Conservation (phyloP, 139 green algal species). For the Axilococcus clingmanii region DNA sequence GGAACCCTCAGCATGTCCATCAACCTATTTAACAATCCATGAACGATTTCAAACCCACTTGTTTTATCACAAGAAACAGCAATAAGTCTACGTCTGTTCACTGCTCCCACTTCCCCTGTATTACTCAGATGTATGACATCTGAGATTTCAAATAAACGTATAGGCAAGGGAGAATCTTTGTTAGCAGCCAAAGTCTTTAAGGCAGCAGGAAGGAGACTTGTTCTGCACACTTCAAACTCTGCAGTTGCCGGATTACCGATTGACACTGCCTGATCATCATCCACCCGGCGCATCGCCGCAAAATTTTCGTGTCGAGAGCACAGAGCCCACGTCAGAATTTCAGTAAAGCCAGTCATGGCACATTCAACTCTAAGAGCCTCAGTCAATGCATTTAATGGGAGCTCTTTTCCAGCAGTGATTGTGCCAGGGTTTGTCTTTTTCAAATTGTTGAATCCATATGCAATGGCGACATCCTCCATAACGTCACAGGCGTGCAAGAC, state of each 20-base stretch:
- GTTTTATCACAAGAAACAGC: slow-evolving; percentile 72
- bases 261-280: slow-evolving; percentile 68
- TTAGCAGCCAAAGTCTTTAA: slow-evolving; percentile 93
- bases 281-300: slow-evolving; percentile 48
- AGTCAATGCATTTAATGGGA: slow-evolving; percentile 82
- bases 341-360: slow-evolving; percentile 67
- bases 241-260: slow-evolving; percentile 89
- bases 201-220: slow-evolving; percentile 40
- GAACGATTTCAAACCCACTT: slow-evolving; percentile 86
- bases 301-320: slow-evolving; percentile 87
- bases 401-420: slow-evolving; percentile 60
- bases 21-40: slow-evolving; percentile 91
- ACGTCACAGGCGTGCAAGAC: slow-evolving; percentile 94
- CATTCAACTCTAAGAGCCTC: slow-evolving; percentile 82
- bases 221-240: slow-evolving; percentile 86
- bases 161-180: slow-evolving; percentile 80
- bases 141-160: slow-evolving; percentile 90
- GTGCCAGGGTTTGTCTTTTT: slow-evolving; percentile 44
- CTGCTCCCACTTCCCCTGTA: slow-evolving; percentile 58
- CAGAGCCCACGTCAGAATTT: slow-evolving; percentile 79
- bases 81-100: slow-evolving; percentile 80
- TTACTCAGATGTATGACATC: slow-evolving; percentile 69
- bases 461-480: slow-evolving; percentile 97
- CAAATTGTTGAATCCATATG: slow-evolving; percentile 98
- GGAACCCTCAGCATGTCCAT: slow-evolving; percentile 90